These are phyloP conservation scores for Phytopythium delawarense DNA, from an alignment of 352 stramenopile species.

Conservation along the genomic window DNA sequence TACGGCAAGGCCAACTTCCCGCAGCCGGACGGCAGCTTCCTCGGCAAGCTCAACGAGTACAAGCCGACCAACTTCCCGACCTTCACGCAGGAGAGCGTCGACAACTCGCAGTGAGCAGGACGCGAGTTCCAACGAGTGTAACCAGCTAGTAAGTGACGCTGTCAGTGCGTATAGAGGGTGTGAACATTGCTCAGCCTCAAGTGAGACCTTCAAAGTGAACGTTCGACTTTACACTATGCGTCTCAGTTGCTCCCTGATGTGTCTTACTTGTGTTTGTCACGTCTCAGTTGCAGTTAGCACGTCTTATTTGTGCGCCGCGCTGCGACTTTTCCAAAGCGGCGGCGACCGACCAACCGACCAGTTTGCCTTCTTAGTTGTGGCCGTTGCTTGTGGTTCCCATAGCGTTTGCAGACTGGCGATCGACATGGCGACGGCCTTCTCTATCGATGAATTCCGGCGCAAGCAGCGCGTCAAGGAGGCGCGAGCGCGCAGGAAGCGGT, in stretches of 20 bases:
- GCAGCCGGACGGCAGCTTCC: conserved; percentile 7
- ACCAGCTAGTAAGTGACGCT: no score
- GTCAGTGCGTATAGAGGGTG: no score
- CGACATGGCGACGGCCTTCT: conserved; percentile 30
- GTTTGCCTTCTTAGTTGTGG: background rate
- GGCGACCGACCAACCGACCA: background rate
- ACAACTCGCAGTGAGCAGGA: conserved; percentile 9
- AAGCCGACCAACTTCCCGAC: conserved; percentile 1
- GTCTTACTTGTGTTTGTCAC: no score
- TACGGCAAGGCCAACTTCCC: conserved; percentile 8
- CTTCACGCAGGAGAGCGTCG: conserved; percentile 10
- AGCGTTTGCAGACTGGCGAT: background rate
- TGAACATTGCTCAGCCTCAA: no score
- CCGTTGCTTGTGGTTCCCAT: background rate
- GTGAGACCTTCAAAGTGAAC: no score
- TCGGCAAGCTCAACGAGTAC: conserved; percentile 6
- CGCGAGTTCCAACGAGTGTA: no score
- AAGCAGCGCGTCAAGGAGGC: conserved; percentile 46
- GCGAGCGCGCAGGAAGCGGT: conserved; percentile 7
- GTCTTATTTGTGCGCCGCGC: no score
- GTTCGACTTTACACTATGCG: no score
- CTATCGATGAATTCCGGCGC: conserved; percentile 57
- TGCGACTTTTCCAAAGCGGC: background rate
- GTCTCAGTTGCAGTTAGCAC: background rate
- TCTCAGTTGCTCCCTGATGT: no score